phyloP scores from a whole-genome alignment of 2,329 filamentous ascomycete species.

The Cadophora sp. region DNA sequence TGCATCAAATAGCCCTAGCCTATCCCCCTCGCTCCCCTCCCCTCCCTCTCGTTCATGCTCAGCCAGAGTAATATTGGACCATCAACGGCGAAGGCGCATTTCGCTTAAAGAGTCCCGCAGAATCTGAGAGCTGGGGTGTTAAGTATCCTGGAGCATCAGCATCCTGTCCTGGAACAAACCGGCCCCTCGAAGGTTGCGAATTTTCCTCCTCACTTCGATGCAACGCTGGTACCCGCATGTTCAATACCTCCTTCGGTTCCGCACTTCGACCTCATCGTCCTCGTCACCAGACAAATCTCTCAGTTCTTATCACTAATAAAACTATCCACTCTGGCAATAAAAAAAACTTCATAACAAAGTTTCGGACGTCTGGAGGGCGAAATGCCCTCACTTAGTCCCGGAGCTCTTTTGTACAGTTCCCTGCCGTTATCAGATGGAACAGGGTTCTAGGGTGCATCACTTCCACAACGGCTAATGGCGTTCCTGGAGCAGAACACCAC shows the following conservation, averaged over 20 bases:
- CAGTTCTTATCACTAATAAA: background rate
- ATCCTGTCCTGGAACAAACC: background rate
- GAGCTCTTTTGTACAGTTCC: background rate
- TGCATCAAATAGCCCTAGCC: conserved; percentile 17
- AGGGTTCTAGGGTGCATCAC: conserved; percentile 11
- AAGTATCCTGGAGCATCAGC: background rate
- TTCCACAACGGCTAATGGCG: conserved; percentile 13
- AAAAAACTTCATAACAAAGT: conserved; percentile 3
- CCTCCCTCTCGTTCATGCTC: conserved; percentile 13
- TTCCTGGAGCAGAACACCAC: conserved; percentile 13
- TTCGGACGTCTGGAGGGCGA: background rate
- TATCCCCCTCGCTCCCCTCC: background rate
- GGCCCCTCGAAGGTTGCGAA: conserved; percentile 7
- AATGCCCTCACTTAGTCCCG: background rate
- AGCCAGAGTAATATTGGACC: conserved; percentile 1
- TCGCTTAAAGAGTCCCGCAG: conserved; percentile 23
- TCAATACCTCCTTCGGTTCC: background rate
- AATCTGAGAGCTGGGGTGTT: conserved; percentile 10
- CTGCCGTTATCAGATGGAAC: conserved; percentile 15
- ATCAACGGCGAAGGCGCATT: conserved; percentile 16
- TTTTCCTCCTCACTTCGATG: conserved; percentile 13
- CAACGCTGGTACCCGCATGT: background rate
- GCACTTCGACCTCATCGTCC: background rate
- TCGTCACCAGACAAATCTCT: background rate
- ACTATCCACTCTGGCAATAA: background rate